Evolutionary conservation across 148 eudicot genomes (phyloP), one percentile per base, ranked within the genome.

Genomic region (Talinum fruticosum): DNA sequence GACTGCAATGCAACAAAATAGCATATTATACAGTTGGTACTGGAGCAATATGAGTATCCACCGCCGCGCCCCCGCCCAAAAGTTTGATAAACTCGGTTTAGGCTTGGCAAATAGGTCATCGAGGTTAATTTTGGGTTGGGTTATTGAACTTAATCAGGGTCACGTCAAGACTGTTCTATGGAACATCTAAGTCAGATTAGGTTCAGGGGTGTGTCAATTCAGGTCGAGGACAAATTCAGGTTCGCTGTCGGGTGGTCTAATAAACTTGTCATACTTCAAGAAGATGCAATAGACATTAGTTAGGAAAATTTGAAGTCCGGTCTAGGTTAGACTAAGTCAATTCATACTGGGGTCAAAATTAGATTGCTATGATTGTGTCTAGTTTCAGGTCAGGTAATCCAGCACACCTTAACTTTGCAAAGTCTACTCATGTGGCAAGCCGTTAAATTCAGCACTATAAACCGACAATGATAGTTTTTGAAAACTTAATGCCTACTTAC

Each of bases 1-100:
- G 92, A 89, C 98, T 94, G 86, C 80, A 83, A 65, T 12, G 28
- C 37, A 44, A 79, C 79, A 32, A 72, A 69, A 79, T 67, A 41
- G 47, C 72, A 37, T 64, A 65, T 57, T 69, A 72, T 34, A 8
- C 21, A 10, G n/a, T 4, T 36, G 35, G 34, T 26, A 6, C 47
- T 5, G 13, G 1, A 41, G 8, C 57, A 18, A 10, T 67, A 68
- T n/a, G 36, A 36, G 19, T 35, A 35, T 32, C 69, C 36, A 30
- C 8, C 21, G 1, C 61, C 61, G 5, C 7, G 28, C 64, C 7
- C 64, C 28, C 24, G 26, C 18, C 57, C n/a, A 3, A 16, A 53
- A 3, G n/a, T 12, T 57, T 57, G 64, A 57, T 57, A 51, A 19
- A 51, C 57, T 51, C 6, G 18, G 57, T 51, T 51, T 51, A 51